Base-by-base conservation (phyloP, 441 rosid genomes). In the Melastoma candidum region DNA sequence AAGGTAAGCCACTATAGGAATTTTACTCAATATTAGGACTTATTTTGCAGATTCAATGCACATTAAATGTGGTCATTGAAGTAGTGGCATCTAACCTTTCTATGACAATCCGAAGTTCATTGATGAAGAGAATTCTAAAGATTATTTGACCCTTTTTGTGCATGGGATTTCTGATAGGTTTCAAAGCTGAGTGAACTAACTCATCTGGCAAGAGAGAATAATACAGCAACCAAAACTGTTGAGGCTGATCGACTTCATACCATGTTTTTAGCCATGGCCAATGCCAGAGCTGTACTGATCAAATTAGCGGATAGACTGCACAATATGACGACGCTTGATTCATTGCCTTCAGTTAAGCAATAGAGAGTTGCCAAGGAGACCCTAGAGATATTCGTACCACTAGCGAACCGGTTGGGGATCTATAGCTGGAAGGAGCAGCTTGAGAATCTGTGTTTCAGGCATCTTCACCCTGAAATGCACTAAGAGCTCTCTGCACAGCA, bases 221-320 rank as follows among this genome's bases (percentile, higher is more conserved):
- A 88, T 41, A 88, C 97, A 0, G 97, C 98, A 1, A 64, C 71
- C 71, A 86, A 77, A 71, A 84, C 80, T 0, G 85, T 74, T 2
- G 97, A 92, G 77, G 95, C 97, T 36, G 95, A 85, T 76, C 82
- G 92, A 22, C 70, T 88, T 66, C 98, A 88, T 52, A 92, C 97
- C 13, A 84, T 88, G 95, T 82, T 88, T 78, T 94, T 92, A 12
- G 97, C 90, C 47, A 85, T 92, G 95, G 85, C 90, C 29, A 96
- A 92, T 80, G 97, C 95, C 24, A 78, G 98, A 75, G 95, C 97
- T 46, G 95, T 88, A 53, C 90, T 88, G 56, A 88, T 86, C 47
- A 93, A 93, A 67, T 70, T 93, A 63, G 97, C 98, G 17, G 98
- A 86, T 74, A 85, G 98, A 26, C 72, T 93, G 56, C 98, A 93